Base-by-base conservation (phyloP, 225 moss, liverwort and hornwort genomes). In the Marchantia paleacea region DNA sequence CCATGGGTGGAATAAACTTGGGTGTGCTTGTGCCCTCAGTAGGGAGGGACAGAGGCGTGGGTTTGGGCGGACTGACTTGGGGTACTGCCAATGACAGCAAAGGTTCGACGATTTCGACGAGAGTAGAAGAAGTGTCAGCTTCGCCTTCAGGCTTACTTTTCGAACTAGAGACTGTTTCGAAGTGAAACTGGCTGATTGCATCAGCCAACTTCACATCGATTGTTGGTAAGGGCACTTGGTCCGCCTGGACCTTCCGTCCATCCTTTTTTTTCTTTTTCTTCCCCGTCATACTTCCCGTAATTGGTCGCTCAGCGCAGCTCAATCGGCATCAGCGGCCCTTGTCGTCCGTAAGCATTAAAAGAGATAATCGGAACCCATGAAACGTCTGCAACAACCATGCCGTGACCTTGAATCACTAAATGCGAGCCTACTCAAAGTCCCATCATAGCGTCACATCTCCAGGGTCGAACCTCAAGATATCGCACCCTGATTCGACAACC, bases 261-360 rank as follows among this genome's bases (percentile, higher is more conserved):
- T 74, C 73, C 74, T 79, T 85, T n/a, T 51, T 78, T 49, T 85
- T 85, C 50, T 81, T 85, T 51, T 78, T 78, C 78, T 81, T 85
- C 29, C 81, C 85, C 66, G 67, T 79, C 78, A 79, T 81, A 11
- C 26, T 20, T 24, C 1, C 39, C 47, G 16, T 14, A 52, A 52
- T 73, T 24, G 24, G 52, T 73, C n/a, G 52, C 52, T 78, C 66
- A 78, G 65, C 20, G 64, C 51, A 66, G 51, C 78, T 78, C 24
- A 78, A 78, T 26, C 61, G 12, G 24, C 64, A 78, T 78, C 48
- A 78, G 48, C 24, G 73, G 52, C 3, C 52, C 51, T 55, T 49
- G 2, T 47, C 52, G 3, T 64, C 9, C 64, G 39, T 39, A 2
- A 64, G 24, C 19, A 64, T 64, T 11, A 72, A 13, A 72, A 13